Evolutionary conservation across 164 flowering plant genomes (phyloP), one percentile per base, ranked within the genome.

Genomic region (Tetracentron sinense): DNA sequence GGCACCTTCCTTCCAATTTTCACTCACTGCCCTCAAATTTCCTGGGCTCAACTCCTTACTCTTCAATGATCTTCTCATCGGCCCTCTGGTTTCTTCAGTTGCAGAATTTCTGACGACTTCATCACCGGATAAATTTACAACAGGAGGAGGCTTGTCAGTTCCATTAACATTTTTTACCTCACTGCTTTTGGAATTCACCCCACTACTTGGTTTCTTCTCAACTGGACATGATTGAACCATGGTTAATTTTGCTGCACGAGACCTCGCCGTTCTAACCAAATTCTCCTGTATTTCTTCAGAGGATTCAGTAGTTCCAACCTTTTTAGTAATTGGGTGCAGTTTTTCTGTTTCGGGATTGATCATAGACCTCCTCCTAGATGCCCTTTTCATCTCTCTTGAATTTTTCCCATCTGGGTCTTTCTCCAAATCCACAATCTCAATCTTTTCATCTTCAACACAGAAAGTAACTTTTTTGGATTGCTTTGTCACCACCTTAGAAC

Each of bases 401-500:
- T 7, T 44, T 65, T 48, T 25, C 21, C 25, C 33, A 30, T 64
- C 68, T 25, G 60, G 29, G 5, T 35, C 5, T 15, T 50, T 31
- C 30, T 49, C 69, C 17, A 59, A 64, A 60, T 47, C 56, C 16
- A 59, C 54, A 55, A 51, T 60, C 44, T 64, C 63, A 60, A 69
- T 26, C 26, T 69, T 60, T 28, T 80, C 78, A 56, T 75, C 74
- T 14, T 75, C 69, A 10, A 80, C 76, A 69, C 78, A 69, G 66
- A 85, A 85, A 58, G 70, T 74, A 29, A 84, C 86, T 74, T 72
- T 82, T 73, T 83, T 83, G 1, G 7, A 15, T 54, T 67, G 57
- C 69, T 42, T 68, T 19, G 30, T 58, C 29, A 29, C 54, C 16
- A 58, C 64, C 58, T 42, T 49, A n/a, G 66, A 42, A n/a, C 48